Evolutionary conservation across 805 yeast genomes (phyloP).

Genomic region (Candida patagonica): DNA sequence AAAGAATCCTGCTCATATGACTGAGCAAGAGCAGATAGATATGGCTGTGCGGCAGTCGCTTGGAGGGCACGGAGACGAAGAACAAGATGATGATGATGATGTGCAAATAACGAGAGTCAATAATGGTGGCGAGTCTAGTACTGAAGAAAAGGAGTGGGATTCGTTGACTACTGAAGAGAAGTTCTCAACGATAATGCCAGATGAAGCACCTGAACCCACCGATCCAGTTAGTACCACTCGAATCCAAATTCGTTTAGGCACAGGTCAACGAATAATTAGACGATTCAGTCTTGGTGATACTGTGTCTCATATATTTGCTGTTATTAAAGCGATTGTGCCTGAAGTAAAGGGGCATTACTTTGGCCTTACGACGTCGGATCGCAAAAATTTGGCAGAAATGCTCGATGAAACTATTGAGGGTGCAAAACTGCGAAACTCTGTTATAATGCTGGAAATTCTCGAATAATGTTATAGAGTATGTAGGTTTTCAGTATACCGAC

Average conservation of each 20-base stretch:
- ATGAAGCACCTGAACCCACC: slow-evolving; percentile 53
- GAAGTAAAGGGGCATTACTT: slow-evolving; percentile 38
- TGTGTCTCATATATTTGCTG: slow-evolving; percentile 52
- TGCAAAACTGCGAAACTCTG: slow-evolving; percentile 76
- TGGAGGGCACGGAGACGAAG: slow-evolving; percentile 25
- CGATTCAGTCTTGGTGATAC: slow-evolving; percentile 52
- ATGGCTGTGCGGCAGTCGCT: slow-evolving; percentile 65
- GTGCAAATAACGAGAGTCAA: slow-evolving; percentile 4
- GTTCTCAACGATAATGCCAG: slow-evolving; percentile 42
- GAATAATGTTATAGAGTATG: too few species aligned
- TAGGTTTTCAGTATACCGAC: too few species aligned
- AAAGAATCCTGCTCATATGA: slow-evolving; percentile 53
- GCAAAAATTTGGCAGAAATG: slow-evolving; percentile 46
- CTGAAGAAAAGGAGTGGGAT: slow-evolving; percentile 16
- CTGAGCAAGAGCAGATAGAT: slow-evolving; percentile 80
- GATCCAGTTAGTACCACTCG: slow-evolving; percentile 55
- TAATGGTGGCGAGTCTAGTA: neutral
- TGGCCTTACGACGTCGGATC: slow-evolving; percentile 42
- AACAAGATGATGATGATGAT: slow-evolving; percentile 27
- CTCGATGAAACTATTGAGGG: slow-evolving; percentile 54
- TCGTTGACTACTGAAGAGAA: slow-evolving; percentile 32
- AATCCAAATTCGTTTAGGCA: slow-evolving; percentile 80
- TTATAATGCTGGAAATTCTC: slow-evolving; percentile 54
- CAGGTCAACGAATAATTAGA: slow-evolving; percentile 74
- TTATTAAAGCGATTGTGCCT: slow-evolving; percentile 51